Percentiles rank a stretch among this genome's conserved stretches.
phyloP scores from a whole-genome alignment of 768 basidiomycete species.

The Macrolepiota fuliginosa region DNA sequence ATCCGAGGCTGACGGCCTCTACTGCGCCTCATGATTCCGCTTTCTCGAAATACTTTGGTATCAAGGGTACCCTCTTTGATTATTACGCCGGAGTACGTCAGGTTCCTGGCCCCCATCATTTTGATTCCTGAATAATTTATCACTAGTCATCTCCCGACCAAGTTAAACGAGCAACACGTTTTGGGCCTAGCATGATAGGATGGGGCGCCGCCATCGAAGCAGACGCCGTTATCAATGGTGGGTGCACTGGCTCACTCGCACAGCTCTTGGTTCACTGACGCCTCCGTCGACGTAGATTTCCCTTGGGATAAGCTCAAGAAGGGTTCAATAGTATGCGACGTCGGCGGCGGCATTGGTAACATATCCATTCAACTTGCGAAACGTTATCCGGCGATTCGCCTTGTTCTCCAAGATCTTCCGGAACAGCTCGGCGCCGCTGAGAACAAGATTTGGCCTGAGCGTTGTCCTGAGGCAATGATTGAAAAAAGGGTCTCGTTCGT shows the following conservation, averaged over 20 bases:
- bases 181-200: conserved; percentile 32
- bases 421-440: conserved; percentile 27
- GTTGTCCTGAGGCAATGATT: conserved; percentile 33
- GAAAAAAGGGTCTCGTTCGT: conserved; percentile 34
- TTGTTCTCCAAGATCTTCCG: conserved; percentile 36
- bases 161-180: conserved; percentile 18
- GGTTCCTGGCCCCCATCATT: neutral
- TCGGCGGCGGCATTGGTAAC: conserved; percentile 38
- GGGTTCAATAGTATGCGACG: conserved; percentile 34
- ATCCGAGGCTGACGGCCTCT: conserved; percentile 30
- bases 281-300: conserved; percentile 22
- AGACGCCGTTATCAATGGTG: conserved; percentile 26
- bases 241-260: neutral
- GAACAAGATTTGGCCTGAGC: conserved; percentile 32
- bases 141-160: conserved; percentile 1
- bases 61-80: conserved; percentile 20
- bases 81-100: conserved; percentile 22
- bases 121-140: neutral
- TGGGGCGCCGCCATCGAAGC: conserved; percentile 30
- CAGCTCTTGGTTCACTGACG: neutral
- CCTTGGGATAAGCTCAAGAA: conserved; percentile 28
- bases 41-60: conserved; percentile 23
- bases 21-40: conserved; percentile 21
- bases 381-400: conserved; percentile 28
- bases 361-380: conserved; percentile 33